Conservation (phyloP, 2,329 filamentous ascomycete genomes). For the Colletotrichum lini region DNA sequence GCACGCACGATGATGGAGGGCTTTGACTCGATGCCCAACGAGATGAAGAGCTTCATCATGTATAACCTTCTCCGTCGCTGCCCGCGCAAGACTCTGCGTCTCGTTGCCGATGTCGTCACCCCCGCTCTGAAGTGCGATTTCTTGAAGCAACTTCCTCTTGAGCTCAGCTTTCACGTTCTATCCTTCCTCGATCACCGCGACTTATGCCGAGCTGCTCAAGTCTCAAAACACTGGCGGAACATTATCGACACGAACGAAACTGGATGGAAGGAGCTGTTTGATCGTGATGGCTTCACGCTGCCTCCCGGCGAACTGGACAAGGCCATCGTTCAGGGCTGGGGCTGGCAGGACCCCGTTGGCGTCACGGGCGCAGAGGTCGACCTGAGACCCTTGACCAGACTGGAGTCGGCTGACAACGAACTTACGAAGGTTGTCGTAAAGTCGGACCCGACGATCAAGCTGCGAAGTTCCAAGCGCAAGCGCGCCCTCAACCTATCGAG, state of each 20-base stretch:
- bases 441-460: conserved; percentile 59
- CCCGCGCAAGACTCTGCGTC: conserved; percentile 87
- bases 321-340: conserved; percentile 94
- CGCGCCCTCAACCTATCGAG: conserved; percentile 62
- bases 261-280: conserved; percentile 94
- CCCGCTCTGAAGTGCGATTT: conserved; percentile 97
- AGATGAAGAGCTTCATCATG: conserved; percentile 97
- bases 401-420: conserved; percentile 69
- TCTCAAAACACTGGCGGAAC: conserved; percentile 93
- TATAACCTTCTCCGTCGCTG: conserved; percentile 94
- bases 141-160: conserved; percentile 83
- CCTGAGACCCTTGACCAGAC: conserved; percentile 72
- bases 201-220: conserved; percentile 90
- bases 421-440: conserved; percentile 59
- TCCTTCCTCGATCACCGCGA: conserved; percentile 89
- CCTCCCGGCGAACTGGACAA: conserved; percentile 86
- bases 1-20: conserved; percentile 89
- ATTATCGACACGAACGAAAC: conserved; percentile 94
- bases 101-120: conserved; percentile 92
- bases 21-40: conserved; percentile 91
- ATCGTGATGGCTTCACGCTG: conserved; percentile 84
- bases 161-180: conserved; percentile 89
- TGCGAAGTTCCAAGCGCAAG: conserved; percentile 70
- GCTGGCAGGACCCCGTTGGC: conserved; percentile 91
- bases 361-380: conserved; percentile 85